These are phyloP conservation scores for Nicotiana tomentosiformis DNA, from an alignment of 257 asterid species.

Conservation along the genomic window DNA sequence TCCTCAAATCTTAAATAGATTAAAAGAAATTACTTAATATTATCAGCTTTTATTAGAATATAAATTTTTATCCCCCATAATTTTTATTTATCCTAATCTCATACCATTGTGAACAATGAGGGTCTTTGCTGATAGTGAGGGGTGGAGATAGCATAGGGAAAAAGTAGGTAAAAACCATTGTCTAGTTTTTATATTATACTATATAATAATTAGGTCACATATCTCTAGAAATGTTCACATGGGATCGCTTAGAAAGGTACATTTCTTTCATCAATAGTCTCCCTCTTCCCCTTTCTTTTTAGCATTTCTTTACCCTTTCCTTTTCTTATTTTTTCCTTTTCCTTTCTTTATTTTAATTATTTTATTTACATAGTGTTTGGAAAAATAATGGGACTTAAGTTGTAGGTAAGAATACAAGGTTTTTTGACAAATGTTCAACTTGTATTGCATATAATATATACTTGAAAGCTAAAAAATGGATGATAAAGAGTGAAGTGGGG, in stretches of 20 bases:
- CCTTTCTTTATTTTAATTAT: not conserved
- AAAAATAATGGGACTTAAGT: not conserved
- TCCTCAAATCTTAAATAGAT: not conserved
- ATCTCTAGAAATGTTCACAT: slow-evolving; percentile 29
- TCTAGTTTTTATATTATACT: not conserved
- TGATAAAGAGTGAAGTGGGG: not conserved
- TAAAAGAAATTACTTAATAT: not conserved
- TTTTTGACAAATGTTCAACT: not conserved
- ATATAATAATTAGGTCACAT: slow-evolving; percentile 13
- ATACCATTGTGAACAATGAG: not conserved
- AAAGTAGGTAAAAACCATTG: slow-evolving; percentile 22
- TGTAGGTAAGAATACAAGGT: not conserved
- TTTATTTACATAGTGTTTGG: not conserved
- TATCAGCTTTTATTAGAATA: not conserved
- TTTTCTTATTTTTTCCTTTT: not conserved
- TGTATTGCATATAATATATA: not conserved
- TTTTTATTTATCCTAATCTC: not conserved
- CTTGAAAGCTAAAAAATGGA: not conserved
- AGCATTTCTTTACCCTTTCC: not conserved
- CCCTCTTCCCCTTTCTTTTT: not conserved
- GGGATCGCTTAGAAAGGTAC: slow-evolving; percentile 10
- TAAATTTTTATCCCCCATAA: not conserved
- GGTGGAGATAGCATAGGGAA: slow-evolving; percentile 11
- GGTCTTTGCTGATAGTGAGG: not conserved
- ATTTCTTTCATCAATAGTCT: slow-evolving; percentile 1